Evolutionary conservation across 306 rosid species (phyloP).

Genomic region (Vicia villosa): DNA sequence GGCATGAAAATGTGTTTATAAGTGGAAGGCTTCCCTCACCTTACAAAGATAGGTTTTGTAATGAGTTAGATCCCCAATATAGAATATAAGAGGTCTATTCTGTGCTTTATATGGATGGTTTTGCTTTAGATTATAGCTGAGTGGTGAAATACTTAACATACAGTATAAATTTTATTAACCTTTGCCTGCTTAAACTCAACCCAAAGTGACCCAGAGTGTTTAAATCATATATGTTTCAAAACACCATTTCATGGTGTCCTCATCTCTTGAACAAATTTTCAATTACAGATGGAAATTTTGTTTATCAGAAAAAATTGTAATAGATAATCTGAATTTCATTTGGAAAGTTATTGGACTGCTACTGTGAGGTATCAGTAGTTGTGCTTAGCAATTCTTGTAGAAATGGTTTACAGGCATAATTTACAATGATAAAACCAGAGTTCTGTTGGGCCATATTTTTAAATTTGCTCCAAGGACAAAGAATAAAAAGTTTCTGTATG

Average conservation of each 20-base stretch:
- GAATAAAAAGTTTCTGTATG: constrained; percentile 10
- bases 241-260: neutral
- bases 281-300: neutral
- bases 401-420: neutral
- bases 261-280: neutral
- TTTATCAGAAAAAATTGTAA: neutral
- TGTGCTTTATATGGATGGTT: neutral
- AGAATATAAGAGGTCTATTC: neutral
- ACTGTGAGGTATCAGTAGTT: neutral
- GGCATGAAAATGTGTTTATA: too few species aligned
- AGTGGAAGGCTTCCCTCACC: too few species aligned
- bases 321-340: constrained; percentile 29
- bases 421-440: neutral
- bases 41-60: too few species aligned
- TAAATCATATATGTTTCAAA: constrained; percentile 4
- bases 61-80: neutral
- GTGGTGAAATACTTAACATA: constrained; percentile 1
- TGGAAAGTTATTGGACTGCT: constrained; percentile 15
- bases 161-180: neutral
- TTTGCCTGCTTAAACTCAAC: constrained; percentile 4
- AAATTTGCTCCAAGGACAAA: neutral
- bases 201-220: neutral
- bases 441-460: neutral
- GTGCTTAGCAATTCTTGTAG: neutral
- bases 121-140: constrained; percentile 2